phyloP scores from a whole-genome alignment of 768 basidiomycete genomes.

The Tubosaeta sp. region DNA sequence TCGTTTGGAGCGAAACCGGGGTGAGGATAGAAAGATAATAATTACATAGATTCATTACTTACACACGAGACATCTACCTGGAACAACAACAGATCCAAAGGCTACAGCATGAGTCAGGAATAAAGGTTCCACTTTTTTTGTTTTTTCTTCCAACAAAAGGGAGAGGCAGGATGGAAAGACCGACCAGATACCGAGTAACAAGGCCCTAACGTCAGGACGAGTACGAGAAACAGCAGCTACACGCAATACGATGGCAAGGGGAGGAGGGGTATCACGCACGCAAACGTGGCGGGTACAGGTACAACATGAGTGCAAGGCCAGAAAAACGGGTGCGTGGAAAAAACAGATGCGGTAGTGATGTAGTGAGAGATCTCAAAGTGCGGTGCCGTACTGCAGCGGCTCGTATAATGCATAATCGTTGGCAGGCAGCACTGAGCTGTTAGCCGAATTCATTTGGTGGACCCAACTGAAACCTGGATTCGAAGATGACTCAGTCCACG shows the following conservation, averaged over 20 bases:
- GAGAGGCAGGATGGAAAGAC: not conserved
- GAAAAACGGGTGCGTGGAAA: not conserved
- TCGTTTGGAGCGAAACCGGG: too few relatives aligned
- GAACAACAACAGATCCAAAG: not conserved
- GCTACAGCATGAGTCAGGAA: not conserved
- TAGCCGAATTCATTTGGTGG: constrained; percentile 22
- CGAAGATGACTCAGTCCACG: not conserved
- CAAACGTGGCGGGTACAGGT: not conserved
- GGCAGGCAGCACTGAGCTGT: constrained; percentile 12
- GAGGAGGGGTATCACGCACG: too few relatives aligned
- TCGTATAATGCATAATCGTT: constrained; percentile 30
- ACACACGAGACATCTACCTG: not conserved
- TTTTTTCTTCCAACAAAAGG: not conserved
- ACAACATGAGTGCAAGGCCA: not conserved
- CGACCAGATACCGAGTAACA: not conserved
- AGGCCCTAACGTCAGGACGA: not conserved
- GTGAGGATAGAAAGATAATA: not conserved
- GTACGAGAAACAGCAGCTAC: not conserved
- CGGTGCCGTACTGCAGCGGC: constrained; percentile 12
- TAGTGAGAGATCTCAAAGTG: constrained; percentile 1
- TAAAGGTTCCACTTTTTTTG: not conserved
- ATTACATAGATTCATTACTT: not conserved
- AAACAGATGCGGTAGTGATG: not conserved
- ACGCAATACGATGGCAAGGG: not conserved
- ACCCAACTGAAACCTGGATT: constrained; percentile 35